Conservation (phyloP, 1,284 basidiomycete species). For the Ceratobasidium sp. region DNA sequence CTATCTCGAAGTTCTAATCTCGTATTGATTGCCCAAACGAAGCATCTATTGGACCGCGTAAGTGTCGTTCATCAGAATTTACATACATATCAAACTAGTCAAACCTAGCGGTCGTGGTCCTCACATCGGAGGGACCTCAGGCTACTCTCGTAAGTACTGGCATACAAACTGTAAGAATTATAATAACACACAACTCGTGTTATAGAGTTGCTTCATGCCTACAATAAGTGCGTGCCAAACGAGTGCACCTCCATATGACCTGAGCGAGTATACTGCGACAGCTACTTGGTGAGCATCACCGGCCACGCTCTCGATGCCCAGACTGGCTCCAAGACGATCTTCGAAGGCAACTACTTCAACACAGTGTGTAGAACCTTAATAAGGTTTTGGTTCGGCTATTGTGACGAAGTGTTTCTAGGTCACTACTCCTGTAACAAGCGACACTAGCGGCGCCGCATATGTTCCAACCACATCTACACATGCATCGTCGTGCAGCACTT, state of each 20-base stretch:
- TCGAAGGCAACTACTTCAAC: slow-evolving; percentile 44
- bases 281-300: slow-evolving; percentile 35
- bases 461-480: background rate
- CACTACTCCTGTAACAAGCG: background rate
- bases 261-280: background rate
- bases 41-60: slow-evolving; percentile 20
- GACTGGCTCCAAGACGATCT: background rate
- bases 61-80: background rate
- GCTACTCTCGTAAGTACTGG: slow-evolving; percentile 35
- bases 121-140: slow-evolving; percentile 32
- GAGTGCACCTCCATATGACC: background rate
- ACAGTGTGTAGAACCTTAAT: slow-evolving; percentile 4
- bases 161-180: background rate
- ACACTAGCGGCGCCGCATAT: background rate
- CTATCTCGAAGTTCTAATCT: background rate
- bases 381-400: too few relatives aligned
- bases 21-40: background rate
- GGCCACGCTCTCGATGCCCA: slow-evolving; percentile 40
- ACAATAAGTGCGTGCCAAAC: slow-evolving; percentile 26
- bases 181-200: background rate
- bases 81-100: background rate
- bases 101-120: slow-evolving; percentile 32
- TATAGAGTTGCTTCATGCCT: slow-evolving; percentile 24
- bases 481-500: background rate
- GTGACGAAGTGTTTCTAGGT: slow-evolving; percentile 13